Percentiles rank a stretch among this genome's conserved stretches.
Evolutionary conservation across 2,329 filamentous ascomycete genomes (phyloP).

Genomic region (Tolypocladium tundrense): DNA sequence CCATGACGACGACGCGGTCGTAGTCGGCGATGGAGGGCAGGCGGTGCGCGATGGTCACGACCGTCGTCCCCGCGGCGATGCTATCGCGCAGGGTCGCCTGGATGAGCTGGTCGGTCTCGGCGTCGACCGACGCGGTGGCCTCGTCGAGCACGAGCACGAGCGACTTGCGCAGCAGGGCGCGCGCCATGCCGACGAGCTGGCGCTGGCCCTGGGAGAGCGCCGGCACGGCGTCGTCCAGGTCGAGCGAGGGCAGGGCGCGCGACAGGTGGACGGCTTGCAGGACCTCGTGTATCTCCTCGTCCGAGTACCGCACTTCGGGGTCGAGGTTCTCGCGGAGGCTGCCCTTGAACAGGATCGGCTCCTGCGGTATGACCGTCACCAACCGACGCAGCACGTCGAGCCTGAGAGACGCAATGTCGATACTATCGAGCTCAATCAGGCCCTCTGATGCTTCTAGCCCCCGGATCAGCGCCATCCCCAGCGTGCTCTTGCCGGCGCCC

Average conservation of each 20-base stretch:
- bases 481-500: conserved; percentile 66
- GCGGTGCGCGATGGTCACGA: conserved; percentile 53
- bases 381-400: conserved; percentile 32
- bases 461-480: conserved; percentile 32
- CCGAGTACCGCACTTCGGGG: conserved; percentile 25
- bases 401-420: conserved; percentile 27
- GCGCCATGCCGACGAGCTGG: conserved; percentile 61
- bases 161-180: conserved; percentile 55
- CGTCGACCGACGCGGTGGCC: conserved; percentile 60
- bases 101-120: conserved; percentile 64
- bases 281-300: not conserved
- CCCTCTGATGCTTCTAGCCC: not conserved
- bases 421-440: conserved; percentile 12
- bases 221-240: not conserved
- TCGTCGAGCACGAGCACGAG: conserved; percentile 70
- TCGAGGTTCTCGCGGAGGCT: conserved; percentile 44
- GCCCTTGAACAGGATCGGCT: conserved; percentile 49
- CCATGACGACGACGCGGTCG: conserved; percentile 67
- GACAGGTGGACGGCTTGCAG: not conserved
- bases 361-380: conserved; percentile 49
- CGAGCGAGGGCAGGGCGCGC: not conserved
- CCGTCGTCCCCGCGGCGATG: conserved; percentile 54
- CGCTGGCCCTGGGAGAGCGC: conserved; percentile 55
- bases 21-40: conserved; percentile 59
- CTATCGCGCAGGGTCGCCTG: conserved; percentile 55